phyloP scores from a whole-genome alignment of 2,329 filamentous ascomycete species.

The Aspergillus cejpii region DNA sequence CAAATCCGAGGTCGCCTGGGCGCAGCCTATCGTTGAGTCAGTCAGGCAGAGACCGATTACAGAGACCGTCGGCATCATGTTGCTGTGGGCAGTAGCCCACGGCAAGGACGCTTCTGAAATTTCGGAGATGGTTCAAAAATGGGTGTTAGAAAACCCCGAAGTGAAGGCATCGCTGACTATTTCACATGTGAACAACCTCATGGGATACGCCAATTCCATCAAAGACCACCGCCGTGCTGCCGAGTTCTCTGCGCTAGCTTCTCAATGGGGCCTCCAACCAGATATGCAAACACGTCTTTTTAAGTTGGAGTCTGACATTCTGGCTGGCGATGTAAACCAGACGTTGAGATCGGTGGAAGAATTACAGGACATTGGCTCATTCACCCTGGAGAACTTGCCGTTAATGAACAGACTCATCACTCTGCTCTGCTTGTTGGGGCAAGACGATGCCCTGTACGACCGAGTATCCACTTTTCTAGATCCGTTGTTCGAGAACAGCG shows the following conservation, averaged over 20 bases:
- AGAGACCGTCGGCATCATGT: constrained; percentile 62
- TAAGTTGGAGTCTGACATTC: constrained; percentile 69
- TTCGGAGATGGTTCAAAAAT: constrained; percentile 63
- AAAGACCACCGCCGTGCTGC: constrained; percentile 66
- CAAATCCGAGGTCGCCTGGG: constrained; percentile 57
- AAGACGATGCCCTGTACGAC: constrained; percentile 57
- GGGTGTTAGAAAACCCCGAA: constrained; percentile 47
- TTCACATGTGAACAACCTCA: constrained; percentile 67
- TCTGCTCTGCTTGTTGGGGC: constrained; percentile 53
- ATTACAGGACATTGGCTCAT: constrained; percentile 46
- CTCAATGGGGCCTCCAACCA: constrained; percentile 58
- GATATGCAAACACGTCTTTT: constrained; percentile 66
- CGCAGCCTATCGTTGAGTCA: constrained; percentile 52
- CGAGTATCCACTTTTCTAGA: constrained; percentile 66
- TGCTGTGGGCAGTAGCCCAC: constrained; percentile 68
- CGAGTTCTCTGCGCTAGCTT: constrained; percentile 61
- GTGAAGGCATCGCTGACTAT: constrained; percentile 54
- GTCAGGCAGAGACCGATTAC: constrained; percentile 45
- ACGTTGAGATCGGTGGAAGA: constrained; percentile 50
- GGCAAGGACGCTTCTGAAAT: constrained; percentile 67
- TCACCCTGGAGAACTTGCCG: constrained; percentile 54
- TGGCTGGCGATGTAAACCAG: constrained; percentile 63
- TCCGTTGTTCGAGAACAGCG: constrained; percentile 63
- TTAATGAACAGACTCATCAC: constrained; percentile 66
- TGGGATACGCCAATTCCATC: constrained; percentile 64